Percentiles rank a stretch among this genome's conserved stretches.
Evolutionary conservation across 345 rosid species (phyloP).

Genomic region (Eucalyptus sideroxylon): DNA sequence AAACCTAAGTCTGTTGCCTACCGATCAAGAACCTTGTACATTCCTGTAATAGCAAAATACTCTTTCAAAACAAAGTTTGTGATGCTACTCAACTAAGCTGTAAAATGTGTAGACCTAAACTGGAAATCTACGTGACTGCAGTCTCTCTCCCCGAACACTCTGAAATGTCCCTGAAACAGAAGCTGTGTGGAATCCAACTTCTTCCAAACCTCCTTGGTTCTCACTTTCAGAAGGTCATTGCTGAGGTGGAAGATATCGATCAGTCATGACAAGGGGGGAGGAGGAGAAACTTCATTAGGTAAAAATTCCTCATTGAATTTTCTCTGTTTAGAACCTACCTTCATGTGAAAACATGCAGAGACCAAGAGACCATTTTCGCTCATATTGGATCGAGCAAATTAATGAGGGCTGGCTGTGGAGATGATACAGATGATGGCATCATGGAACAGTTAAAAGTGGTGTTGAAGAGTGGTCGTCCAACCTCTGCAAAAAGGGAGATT

Average conservation of each 20-base stretch:
- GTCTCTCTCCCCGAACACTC: not conserved
- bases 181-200: not conserved
- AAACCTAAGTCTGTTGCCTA: not conserved
- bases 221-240: not conserved
- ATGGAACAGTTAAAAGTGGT: not conserved
- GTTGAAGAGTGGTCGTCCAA: not conserved
- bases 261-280: not conserved
- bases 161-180: not conserved
- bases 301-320: not conserved
- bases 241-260: not conserved
- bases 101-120: not conserved
- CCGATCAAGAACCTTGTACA: not conserved
- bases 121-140: not conserved
- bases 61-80: not conserved
- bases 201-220: not conserved
- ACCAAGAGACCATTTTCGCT: not conserved
- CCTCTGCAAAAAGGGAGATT: not conserved
- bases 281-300: not conserved
- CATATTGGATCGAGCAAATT: not conserved
- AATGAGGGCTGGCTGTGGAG: not conserved
- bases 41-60: not conserved
- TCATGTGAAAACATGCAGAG: not conserved
- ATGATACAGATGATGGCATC: not conserved
- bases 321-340: not conserved
- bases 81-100: not conserved